Evolutionary conservation across 78 protist species (phyloP), one percentile per base, ranked within the genome.

Genomic region (Emiliania huxleyi): DNA sequence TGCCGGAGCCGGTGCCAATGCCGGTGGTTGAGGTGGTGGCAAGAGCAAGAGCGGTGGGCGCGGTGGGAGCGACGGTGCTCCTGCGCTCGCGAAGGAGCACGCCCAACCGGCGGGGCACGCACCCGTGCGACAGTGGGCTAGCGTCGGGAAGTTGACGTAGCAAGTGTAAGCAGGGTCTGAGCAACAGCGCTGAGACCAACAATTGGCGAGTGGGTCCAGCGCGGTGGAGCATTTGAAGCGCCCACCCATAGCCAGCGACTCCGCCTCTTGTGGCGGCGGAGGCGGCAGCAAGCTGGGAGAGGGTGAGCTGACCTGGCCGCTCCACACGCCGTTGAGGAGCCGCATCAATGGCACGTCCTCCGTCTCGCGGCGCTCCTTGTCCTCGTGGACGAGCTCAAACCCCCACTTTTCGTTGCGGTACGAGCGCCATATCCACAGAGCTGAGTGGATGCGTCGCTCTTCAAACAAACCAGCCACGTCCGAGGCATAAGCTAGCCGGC

Each of bases 321-420:
- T 25, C 81, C 81, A 71, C 38, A 71, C 42, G 42, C 81, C 42
- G n/a, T 71, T 35, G 81, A 71, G 81, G 29, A 35, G 3, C 21
- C 42, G 2, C 81, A 71, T 71, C 42, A 71, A 1, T 3, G 2
- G 35, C 4, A 71, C 81, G 81, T 71, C 81, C 21, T n/a, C 81
- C 81, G 81, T n/a, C 35, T 71, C 81, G 21, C 18, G 81, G 38
- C 42, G 81, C 23, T 2, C 35, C 42, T 15, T 40, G 81, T 71
- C 81, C 81, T 71, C 81, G 81, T 71, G 81, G 12, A 71, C 81
- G 21, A 71, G 42, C 81, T 71, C 81, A 35, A 71, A 71, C 18
- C 81, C 81, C 81, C 81, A 71, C 81, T 2, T 71, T 0, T 2
- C 35, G 11, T 71, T 71, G 44, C 42, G 42, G 42, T 71, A 71